These are phyloP conservation scores for Fraxinus floribunda DNA, from an alignment of 305 asterid species.

Conservation along the genomic window DNA sequence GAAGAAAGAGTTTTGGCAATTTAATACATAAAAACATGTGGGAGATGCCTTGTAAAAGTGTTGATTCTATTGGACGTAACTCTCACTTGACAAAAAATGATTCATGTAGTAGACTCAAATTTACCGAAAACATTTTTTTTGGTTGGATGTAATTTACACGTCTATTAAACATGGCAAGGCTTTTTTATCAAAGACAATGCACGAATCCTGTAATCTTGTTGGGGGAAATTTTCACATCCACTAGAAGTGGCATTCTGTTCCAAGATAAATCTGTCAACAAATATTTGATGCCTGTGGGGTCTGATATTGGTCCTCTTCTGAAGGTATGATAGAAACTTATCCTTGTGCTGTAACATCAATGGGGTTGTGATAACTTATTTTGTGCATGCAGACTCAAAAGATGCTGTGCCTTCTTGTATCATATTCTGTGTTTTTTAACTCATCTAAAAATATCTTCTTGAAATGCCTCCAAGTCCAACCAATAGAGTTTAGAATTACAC, in stretches of 20 bases:
- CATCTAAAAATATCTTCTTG: background rate
- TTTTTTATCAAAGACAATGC: slow-evolving; percentile 6
- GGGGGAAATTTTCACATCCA: background rate
- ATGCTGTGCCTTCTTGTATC: background rate
- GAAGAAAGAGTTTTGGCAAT: background rate
- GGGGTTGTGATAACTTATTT: background rate
- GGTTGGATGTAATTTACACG: background rate
- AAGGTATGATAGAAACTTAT: background rate
- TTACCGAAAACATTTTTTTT: background rate
- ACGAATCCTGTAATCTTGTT: background rate
- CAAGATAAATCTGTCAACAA: background rate
- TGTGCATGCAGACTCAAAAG: background rate
- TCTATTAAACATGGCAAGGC: slow-evolving; percentile 22
- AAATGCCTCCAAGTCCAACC: background rate
- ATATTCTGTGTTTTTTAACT: background rate
- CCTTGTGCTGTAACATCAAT: background rate
- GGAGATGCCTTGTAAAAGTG: slow-evolving; percentile 26
- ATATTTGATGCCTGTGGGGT: background rate
- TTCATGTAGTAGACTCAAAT: background rate
- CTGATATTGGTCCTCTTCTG: background rate
- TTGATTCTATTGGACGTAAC: slow-evolving; percentile 5
- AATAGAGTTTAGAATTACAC: background rate
- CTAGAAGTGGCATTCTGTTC: background rate
- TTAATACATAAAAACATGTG: background rate
- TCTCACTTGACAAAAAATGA: background rate